Evolutionary conservation across 495 filamentous ascomycete genomes (phyloP), one percentile per base, ranked within the genome.

Genomic region (Tetracladium setigerum): DNA sequence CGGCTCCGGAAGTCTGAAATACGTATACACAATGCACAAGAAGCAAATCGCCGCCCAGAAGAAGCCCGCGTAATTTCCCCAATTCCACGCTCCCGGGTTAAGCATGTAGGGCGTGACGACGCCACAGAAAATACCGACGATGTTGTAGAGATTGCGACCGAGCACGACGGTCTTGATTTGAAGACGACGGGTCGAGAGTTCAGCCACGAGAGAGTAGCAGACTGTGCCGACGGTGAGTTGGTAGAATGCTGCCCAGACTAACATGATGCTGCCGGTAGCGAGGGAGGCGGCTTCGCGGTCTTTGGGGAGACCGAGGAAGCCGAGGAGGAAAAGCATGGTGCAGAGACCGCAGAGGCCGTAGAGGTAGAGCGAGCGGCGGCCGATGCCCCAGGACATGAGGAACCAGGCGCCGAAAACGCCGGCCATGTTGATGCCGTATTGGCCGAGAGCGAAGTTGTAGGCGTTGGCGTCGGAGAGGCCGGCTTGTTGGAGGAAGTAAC

Each of bases 31-130:
- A 45, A 87, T 76, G 62, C 82, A 87, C 31, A 78, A 60, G 66
- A 86, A 85, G 62, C 83, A 86, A 41, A 79, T 78, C 0, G 79
- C 83, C 8, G 74, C 82, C 83, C 82, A 90, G 71, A 89, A 87
- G 63, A 90, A 87, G n/a, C 82, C 84, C n/a, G 83, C 71, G 48
- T 77, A 86, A 52, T 84, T 85, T 38, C 73, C 67, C 84, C 83
- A 91, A 62, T 86, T 59, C 84, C 85, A 89, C 0, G 78, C 83
- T 0, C 63, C 66, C 0, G 83, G 82, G 64, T 87, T 89, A 30
- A 89, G 63, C 83, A 86, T 86, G 57, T 86, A 84, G 0, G 83
- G 82, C 0, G 84, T 87, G 4, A 90, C 58, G 12, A 87, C 81
- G 44, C 76, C 76, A 54, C 74, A 80, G 53, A 89, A 61, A 49